Conservation (phyloP, 495 filamentous ascomycete genomes). For the Entonaema liquescens region DNA sequence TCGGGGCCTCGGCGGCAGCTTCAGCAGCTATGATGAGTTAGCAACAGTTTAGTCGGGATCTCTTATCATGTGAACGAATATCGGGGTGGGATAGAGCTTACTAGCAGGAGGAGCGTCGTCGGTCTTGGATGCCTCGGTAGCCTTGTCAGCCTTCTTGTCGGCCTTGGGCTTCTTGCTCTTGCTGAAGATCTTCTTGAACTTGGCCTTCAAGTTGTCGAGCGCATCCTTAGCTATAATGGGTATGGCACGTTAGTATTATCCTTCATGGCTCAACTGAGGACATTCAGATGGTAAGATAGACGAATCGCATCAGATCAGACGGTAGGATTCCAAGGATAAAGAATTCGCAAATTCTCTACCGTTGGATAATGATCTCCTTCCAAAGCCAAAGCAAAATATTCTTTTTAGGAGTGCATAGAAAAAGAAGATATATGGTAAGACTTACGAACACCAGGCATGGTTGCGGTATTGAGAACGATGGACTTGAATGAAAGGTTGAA, state of each 20-base stretch:
- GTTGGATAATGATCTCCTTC: conserved; percentile 1
- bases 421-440: background rate
- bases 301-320: background rate
- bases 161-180: conserved; percentile 45
- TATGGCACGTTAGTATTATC: conserved; percentile 33
- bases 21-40: conserved; percentile 13
- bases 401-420: background rate
- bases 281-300: background rate
- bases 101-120: conserved; percentile 30
- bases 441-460: conserved; percentile 44
- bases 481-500: background rate
- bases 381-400: no score
- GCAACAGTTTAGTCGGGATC: background rate
- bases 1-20: conserved; percentile 54
- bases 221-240: conserved; percentile 45
- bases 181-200: conserved; percentile 65
- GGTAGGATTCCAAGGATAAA: background rate
- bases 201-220: conserved; percentile 52
- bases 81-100: conserved; percentile 8
- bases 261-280: conserved; percentile 12
- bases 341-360: background rate
- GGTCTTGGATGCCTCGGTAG: conserved; percentile 34
- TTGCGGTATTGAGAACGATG: conserved; percentile 26
- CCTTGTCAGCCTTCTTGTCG: conserved; percentile 40
- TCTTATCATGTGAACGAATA: background rate